Percentiles rank a stretch among this genome's conserved stretches.
phyloP scores from a whole-genome alignment of 192 early-diverging fungal genomes.

The Entrophospora sp. region DNA sequence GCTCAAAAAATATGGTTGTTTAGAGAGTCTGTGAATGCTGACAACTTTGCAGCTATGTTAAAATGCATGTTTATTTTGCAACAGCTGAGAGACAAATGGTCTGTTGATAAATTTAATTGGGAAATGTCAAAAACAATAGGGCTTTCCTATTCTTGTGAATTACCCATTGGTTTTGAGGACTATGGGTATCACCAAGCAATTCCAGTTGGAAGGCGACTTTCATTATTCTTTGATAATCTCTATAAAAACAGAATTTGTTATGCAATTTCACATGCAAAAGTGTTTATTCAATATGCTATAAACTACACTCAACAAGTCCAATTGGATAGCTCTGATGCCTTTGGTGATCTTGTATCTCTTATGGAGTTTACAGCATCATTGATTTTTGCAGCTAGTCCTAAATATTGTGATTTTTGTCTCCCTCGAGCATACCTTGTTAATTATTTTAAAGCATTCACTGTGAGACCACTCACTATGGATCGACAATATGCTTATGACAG shows the following conservation, averaged over 20 bases:
- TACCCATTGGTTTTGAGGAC: constrained; percentile 3
- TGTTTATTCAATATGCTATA: neutral
- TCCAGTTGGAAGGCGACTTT: neutral
- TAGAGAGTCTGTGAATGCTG: constrained; percentile 2
- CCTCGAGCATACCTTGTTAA: neutral
- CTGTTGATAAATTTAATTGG: neutral
- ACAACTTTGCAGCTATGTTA: constrained; percentile 24
- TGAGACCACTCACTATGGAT: neutral
- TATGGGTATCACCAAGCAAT: neutral
- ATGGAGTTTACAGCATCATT: neutral
- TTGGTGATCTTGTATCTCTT: constrained; percentile 8
- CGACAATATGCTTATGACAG: neutral
- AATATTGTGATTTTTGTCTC: neutral
- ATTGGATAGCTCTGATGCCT: neutral
- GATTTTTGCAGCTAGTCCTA: neutral
- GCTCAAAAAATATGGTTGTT: neutral
- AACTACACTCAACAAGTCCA: neutral
- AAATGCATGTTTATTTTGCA: constrained; percentile 19
- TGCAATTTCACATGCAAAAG: neutral
- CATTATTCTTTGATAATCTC: neutral
- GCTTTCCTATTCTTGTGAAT: neutral
- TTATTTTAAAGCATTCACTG: neutral
- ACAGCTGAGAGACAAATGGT: neutral
- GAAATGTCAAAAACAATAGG: neutral
- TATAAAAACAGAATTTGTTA: neutral